Percentiles rank a stretch among this genome's conserved stretches.
Evolutionary conservation across 1,284 basidiomycete species (phyloP).

Genomic region (Ceratobasidium sp.): DNA sequence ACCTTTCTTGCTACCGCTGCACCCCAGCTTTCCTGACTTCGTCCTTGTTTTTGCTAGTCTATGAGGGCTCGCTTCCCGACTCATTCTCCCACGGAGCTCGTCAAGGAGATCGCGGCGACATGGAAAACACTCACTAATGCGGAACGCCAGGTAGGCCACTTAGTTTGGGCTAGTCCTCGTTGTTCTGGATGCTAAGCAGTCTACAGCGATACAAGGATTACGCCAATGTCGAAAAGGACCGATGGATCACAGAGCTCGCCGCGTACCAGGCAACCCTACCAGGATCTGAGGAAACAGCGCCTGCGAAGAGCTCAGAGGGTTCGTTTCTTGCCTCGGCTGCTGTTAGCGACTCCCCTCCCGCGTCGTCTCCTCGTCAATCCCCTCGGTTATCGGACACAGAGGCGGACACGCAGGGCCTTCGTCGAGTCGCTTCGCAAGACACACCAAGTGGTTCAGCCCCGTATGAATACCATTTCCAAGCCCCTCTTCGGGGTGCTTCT

Average conservation of each 20-base stretch:
- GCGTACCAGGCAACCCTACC: conserved; percentile 29
- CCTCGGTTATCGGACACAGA: conserved; percentile 19
- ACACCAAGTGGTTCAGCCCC: conserved; percentile 7
- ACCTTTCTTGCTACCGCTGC: neutral
- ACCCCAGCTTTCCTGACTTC: neutral
- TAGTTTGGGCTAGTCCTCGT: neutral
- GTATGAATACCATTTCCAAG: conserved; percentile 17
- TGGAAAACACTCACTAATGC: conserved; percentile 36
- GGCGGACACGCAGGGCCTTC: conserved; percentile 1
- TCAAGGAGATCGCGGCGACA: conserved; percentile 38
- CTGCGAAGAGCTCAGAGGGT: conserved; percentile 29
- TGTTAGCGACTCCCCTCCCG: conserved; percentile 35
- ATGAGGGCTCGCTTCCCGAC: conserved; percentile 34
- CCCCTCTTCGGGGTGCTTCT: conserved; percentile 14
- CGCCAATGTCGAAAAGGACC: conserved; percentile 37
- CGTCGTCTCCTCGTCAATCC: conserved; percentile 18
- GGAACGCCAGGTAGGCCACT: conserved; percentile 33
- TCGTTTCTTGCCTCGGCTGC: conserved; percentile 21
- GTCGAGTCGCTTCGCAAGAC: conserved; percentile 28
- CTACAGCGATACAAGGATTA: conserved; percentile 29
- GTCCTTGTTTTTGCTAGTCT: neutral
- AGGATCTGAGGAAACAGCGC: conserved; percentile 6
- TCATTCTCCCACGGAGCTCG: conserved; percentile 34
- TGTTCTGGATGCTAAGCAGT: neutral
- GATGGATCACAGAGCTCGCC: conserved; percentile 34